Base-by-base conservation (phyloP, 2,329 filamentous ascomycete species). In the Stylonectria norvegica region DNA sequence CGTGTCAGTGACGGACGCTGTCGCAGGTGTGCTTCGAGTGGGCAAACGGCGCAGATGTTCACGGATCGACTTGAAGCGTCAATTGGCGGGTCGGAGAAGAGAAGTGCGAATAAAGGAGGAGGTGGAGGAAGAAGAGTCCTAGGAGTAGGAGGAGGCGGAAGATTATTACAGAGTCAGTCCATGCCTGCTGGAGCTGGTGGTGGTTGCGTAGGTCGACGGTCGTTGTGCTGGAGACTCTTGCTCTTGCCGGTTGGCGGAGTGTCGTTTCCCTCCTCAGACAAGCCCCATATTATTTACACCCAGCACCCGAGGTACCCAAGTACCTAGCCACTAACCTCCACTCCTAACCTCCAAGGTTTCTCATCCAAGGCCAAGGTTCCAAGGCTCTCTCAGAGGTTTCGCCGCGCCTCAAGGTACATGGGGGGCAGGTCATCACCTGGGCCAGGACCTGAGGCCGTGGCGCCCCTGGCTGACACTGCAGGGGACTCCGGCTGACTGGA, bases 401-500 rank as follows among this genome's bases (percentile, higher is more conserved):
- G 33, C 33, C 33, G 33, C 20, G 33, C 33, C 33, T 11, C 5
- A 14, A 35, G 33, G 18, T 22, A 35, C 33, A 22, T 27, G 27
- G 6, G 27, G 27, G 9, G 6, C 8, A 30, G 27, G 27, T 30
- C 15, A 8, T 14, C 6, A 14, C 14, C 50, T 53, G 50, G 49
- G 46, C 53, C 44, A 53, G 52, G 54, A 48, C 38, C 42, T n/a
- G n/a, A n/a, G n/a, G 41, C 50, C 46, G 54, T 57, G 54, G 54
- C 54, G 54, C 49, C 39, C 38, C 52, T 53, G 57, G 54, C 54
- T 57, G 54, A 57, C 53, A 55, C 50, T 43, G 37, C 43, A 48
- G 36, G 38, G 23, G 29, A 34, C 35, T 15, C 32, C n/a, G 20
- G 20, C 36, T 32, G 20, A 31, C 15, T 32, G 30, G 34, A n/a